Evolutionary conservation across 1,284 basidiomycete species (phyloP), one percentile per base, ranked within the genome.

Genomic region (Testicularia cyperi): DNA sequence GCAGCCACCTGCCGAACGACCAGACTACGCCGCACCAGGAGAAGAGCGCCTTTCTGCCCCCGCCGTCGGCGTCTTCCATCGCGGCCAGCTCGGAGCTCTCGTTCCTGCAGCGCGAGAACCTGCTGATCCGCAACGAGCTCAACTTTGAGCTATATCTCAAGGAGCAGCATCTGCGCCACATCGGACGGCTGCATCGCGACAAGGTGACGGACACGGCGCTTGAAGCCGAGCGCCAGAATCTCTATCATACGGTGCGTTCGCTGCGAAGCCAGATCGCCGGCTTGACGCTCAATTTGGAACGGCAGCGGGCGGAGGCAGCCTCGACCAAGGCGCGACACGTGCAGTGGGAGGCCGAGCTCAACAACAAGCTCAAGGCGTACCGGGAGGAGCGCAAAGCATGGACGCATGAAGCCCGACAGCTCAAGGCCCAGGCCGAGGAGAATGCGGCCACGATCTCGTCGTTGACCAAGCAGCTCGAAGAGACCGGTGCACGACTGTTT

Each of bases 121-220:
- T 69, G 24, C 41, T 75, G 24, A 40, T 76, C 14, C 61, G 68
- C 5, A 69, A 65, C 37, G 70, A 77, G 42, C 65, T 75, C 41
- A 71, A 72, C 27, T 70, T 74, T 38, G 75, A 77, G 46, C 61
- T 75, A 7, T 75, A 74, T 33, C 68, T 76, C 53, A 74, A 75
- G 40, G 73, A 73, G 32, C 75, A 77, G 57, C 70, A 74, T 38
- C 45, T 77, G 3, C 51, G 65, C 4, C 74, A 77, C 39, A 75
- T 77, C 36, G 75, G 75, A n/a, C 57, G 62, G 6, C 47, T 77
- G 15, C 75, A 77, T 45, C 68, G 70, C 18, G 68, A 77, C 37
- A 67, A 72, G 22, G 68, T 77, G 21, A 49, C 61, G 2, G 64
- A 63, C 21, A 70, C 72, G 4, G 70, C 62, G 1, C 44, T 66